These are phyloP conservation scores for Acacia acuminata DNA, from an alignment of 306 rosid genomes.

Conservation along the genomic window DNA sequence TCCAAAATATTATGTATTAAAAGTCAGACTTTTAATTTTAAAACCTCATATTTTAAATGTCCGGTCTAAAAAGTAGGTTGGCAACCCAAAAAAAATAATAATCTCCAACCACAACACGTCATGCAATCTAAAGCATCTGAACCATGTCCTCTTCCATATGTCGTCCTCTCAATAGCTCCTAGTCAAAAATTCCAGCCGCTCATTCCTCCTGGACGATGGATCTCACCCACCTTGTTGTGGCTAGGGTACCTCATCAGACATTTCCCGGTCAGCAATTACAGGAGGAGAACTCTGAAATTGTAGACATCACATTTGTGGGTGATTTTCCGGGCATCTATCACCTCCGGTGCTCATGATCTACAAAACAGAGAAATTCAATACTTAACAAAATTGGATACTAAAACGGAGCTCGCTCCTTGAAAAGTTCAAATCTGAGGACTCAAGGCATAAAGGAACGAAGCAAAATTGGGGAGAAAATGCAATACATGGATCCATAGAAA, in stretches of 20 bases:
- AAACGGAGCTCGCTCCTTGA: slow-evolving; percentile 44
- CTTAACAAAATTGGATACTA: slow-evolving; percentile 40
- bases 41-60: too few relatives aligned
- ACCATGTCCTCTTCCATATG: slow-evolving; percentile 82
- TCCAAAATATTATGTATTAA: too few relatives aligned
- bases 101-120: slow-evolving; percentile 46
- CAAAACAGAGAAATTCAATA: slow-evolving; percentile 11
- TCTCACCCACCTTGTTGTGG: slow-evolving; percentile 53
- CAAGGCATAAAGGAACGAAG: background rate
- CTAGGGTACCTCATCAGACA: slow-evolving; percentile 58
- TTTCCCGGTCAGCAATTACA: slow-evolving; percentile 80
- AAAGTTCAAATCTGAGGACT: slow-evolving; percentile 49
- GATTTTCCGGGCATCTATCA: slow-evolving; percentile 52
- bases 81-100: too few relatives aligned
- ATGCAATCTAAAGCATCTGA: slow-evolving; percentile 75
- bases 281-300: slow-evolving; percentile 75
- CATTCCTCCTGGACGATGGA: slow-evolving; percentile 89
- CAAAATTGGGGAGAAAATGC: background rate
- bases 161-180: slow-evolving; percentile 60
- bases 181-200: slow-evolving; percentile 87
- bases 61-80: too few relatives aligned
- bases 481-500: slow-evolving; percentile 52
- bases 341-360: slow-evolving; percentile 61
- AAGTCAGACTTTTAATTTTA: too few relatives aligned
- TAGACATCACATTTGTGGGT: slow-evolving; percentile 73